Evolutionary conservation across 2,329 filamentous ascomycete species (phyloP), one percentile per base, ranked within the genome.

Genomic region (Pseudogymnoascus sp.): DNA sequence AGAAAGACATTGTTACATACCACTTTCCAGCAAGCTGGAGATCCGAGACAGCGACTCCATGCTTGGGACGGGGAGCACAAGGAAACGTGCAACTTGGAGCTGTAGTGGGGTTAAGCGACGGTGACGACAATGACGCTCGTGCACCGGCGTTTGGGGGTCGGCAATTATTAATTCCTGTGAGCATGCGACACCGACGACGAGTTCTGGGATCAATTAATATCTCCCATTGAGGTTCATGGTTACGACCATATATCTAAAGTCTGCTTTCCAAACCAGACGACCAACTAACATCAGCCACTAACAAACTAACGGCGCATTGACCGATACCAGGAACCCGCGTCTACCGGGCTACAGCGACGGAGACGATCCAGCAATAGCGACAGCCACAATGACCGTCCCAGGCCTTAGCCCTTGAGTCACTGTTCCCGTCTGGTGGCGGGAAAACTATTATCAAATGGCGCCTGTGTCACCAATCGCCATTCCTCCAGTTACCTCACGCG

Each of bases 31-130:
- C 78, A 97, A 85, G 75, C 86, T 91, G 70, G 93, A 96, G 77
- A 99, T 96, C 73, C 90, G 86, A 68, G 93, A 92, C 74, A 97
- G 92, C 21, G 93, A 96, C 84, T 99, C 95, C 95, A 99, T 99
- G 42, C 42, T 34, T 34, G 18, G 34, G 18, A n/a, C 12, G n/a
- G 34, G 61, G 39, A 29, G 61, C 29, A 36, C 63, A 34, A 36
- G 18, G 42, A 37, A 34, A 36, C 31, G 47, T 57, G 61, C 61
- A 47, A 34, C 61, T 51, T 31, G 18, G 60, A 64, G 63, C 59
- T 68, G 61, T 69, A 42, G 69, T 71, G 69, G 71, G 70, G 71
- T 65, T 69, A 69, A 70, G 69, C 68, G 69, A 70, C 62, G 34
- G 39, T 37, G 39, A 42, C 59, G 59, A 40, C 39, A 42, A 16